Evolutionary conservation across 176 grass and related monocot genomes (phyloP).

Genomic region (Carex scoparia): DNA sequence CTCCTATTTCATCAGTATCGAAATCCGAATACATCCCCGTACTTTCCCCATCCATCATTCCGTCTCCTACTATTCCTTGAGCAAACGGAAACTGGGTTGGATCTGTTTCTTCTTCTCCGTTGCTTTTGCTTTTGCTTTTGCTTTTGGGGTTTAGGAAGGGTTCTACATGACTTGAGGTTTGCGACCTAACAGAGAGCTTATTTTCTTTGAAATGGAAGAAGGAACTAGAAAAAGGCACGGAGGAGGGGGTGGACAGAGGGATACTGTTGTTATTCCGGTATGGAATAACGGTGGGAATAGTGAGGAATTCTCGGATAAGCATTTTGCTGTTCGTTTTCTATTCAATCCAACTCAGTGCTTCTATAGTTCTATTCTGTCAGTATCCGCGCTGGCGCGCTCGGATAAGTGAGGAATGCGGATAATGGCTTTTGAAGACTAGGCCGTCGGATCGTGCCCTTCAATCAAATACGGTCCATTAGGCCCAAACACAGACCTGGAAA

Average conservation of each 20-base stretch:
- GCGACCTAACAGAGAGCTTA: conserved; percentile 13
- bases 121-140: not conserved
- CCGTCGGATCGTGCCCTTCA: not conserved
- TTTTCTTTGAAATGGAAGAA: not conserved
- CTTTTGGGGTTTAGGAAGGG: conserved; percentile 23
- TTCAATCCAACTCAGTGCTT: not conserved
- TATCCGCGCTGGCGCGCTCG: not conserved
- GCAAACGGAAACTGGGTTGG: conserved; percentile 9
- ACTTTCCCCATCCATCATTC: not conserved
- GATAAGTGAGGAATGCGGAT: not conserved
- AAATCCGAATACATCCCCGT: conserved; percentile 4
- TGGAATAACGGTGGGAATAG: conserved; percentile 31
- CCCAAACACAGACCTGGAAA: not conserved
- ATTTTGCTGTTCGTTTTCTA: conserved; percentile 2
- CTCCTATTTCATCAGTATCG: not conserved
- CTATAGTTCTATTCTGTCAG: not conserved
- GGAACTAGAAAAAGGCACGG: not conserved
- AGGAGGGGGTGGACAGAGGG: not conserved
- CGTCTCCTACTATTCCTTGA: conserved; percentile 7
- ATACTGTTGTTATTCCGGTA: not conserved
- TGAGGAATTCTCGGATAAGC: conserved; percentile 27
- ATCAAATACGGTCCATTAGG: not conserved
- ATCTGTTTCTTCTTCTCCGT: not conserved
- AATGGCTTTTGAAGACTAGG: not conserved
- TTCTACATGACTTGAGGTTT: conserved; percentile 17